phyloP scores from a whole-genome alignment of 352 stramenopile genomes.

The Phytophthora aleatoria region DNA sequence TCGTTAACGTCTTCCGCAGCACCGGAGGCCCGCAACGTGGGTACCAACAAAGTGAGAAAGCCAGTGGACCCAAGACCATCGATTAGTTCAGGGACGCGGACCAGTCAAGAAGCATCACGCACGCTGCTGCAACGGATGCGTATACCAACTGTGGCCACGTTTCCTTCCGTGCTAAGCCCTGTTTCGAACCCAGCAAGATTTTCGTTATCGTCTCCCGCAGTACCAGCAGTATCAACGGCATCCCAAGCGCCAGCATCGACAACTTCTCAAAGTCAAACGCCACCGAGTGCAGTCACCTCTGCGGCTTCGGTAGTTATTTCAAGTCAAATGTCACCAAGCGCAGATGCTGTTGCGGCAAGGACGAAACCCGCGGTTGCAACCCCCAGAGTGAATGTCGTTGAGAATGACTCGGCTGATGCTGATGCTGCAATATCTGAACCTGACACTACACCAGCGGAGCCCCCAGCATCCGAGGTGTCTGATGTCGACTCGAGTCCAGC shows the following conservation, averaged over 20 bases:
- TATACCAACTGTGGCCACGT: neutral
- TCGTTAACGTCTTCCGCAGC: neutral
- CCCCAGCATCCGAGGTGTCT: neutral
- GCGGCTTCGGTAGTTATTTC: neutral
- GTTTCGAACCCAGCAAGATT: neutral
- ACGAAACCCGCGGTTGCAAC: slow-evolving; percentile 1
- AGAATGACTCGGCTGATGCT: slow-evolving; percentile 6
- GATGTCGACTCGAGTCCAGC: slow-evolving; percentile 5
- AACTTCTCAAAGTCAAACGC: neutral
- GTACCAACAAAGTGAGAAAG: neutral
- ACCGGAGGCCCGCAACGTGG: neutral
- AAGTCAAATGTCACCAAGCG: neutral
- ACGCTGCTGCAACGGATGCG: neutral
- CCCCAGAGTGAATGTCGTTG: neutral
- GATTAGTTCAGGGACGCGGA: neutral
- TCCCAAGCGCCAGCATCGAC: neutral
- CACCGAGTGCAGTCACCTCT: neutral
- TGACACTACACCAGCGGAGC: neutral
- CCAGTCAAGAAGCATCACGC: slow-evolving; percentile 4
- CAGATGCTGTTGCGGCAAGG: neutral
- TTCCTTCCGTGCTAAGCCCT: neutral
- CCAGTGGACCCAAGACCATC: neutral
- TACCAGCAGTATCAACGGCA: slow-evolving; percentile 1
- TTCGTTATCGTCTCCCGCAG: neutral
- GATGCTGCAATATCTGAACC: slow-evolving; percentile 9